Evolutionary conservation across 495 filamentous ascomycete genomes (phyloP).

Genomic region (Podospora comata): DNA sequence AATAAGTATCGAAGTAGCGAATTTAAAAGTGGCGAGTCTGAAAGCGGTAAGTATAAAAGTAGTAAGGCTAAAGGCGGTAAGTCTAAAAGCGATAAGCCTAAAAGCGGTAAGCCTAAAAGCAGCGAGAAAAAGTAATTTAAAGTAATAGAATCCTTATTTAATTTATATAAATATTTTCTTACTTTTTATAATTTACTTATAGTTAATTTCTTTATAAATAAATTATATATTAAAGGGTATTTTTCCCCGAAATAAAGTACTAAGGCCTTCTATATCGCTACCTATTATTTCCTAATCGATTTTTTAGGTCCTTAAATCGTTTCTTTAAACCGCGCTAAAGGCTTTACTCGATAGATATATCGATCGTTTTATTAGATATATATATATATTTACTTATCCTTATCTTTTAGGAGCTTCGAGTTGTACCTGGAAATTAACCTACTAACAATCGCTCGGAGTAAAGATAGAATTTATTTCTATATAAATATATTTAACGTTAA

Average conservation of each 20-base stretch:
- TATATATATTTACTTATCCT: not conserved
- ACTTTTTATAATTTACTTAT: slow-evolving; percentile 6
- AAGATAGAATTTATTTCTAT: slow-evolving; percentile 4
- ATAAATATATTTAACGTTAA: slow-evolving; percentile 10
- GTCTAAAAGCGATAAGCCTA: too few relatives aligned
- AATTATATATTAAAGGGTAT: too few relatives aligned
- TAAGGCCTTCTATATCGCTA: slow-evolving; percentile 11
- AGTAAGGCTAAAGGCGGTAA: too few relatives aligned
- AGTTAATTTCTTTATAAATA: not conserved
- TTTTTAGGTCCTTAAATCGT: slow-evolving; percentile 13
- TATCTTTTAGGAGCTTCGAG: slow-evolving; percentile 17
- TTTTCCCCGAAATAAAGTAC: slow-evolving; percentile 9
- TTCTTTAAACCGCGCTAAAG: slow-evolving; percentile 16
- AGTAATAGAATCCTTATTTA: too few relatives aligned
- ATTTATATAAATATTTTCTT: too few relatives aligned
- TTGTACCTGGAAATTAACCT: slow-evolving; percentile 13
- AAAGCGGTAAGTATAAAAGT: too few relatives aligned
- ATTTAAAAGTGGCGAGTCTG: too few relatives aligned
- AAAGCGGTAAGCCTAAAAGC: too few relatives aligned
- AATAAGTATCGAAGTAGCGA: too few relatives aligned
- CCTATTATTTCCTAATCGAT: slow-evolving; percentile 14
- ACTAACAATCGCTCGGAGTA: slow-evolving; percentile 17
- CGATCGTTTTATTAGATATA: slow-evolving; percentile 16
- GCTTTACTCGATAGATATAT: slow-evolving; percentile 15
- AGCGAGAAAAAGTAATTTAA: too few relatives aligned